Base-by-base conservation (phyloP, 225 moss, liverwort and hornwort species). In the Bryoerythrophyllum caledonicum region DNA sequence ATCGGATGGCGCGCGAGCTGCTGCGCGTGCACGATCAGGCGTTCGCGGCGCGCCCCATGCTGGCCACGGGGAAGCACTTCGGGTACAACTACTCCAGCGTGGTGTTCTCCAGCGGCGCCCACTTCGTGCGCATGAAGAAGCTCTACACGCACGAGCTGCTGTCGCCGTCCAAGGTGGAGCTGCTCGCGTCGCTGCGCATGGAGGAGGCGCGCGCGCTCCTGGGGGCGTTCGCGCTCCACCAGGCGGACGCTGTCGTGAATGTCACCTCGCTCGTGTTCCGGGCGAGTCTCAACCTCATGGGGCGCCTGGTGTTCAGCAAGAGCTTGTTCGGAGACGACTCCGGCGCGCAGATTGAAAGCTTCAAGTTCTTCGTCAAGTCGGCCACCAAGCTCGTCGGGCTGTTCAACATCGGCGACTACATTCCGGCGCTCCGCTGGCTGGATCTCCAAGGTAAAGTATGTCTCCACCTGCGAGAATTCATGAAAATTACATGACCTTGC, bases 351-450 rank as follows among this genome's bases (percentile, higher is more conserved):
- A 79, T 92, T 60, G 91, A 92, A 25, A 89, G 91, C 44, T 83
- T 94, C 51, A 92, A 92, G 80, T 76, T 61, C 20, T 85, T 88
- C n/a, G 86, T 94, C 53, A 85, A 90, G 65, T 74, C 81, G 6
- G 81, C 88, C 6, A 89, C 87, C 13, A 79, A 70, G 68, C 52
- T 92, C n/a, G 88, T 85, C 20, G 94, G 92, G 27, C 77, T 83
- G 76, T 94, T 94, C 79, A 92, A 94, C 54, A 81, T 91, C 73
- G 89, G 94, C 26, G 94, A 94, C 61, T 89, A 83, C 72, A 91
- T 94, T 15, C 85, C 92, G 65, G 83, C 92, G 2, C 89, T 91
- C 13, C 86, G 92, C 3, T 92, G 92, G 91, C 73, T 94, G 41
- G 94, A 92, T 65, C 46, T 89, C 65, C 92, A 94, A 79, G 92